Base-by-base conservation (phyloP, 2,329 filamentous ascomycete genomes). In the Xylaria sp. region DNA sequence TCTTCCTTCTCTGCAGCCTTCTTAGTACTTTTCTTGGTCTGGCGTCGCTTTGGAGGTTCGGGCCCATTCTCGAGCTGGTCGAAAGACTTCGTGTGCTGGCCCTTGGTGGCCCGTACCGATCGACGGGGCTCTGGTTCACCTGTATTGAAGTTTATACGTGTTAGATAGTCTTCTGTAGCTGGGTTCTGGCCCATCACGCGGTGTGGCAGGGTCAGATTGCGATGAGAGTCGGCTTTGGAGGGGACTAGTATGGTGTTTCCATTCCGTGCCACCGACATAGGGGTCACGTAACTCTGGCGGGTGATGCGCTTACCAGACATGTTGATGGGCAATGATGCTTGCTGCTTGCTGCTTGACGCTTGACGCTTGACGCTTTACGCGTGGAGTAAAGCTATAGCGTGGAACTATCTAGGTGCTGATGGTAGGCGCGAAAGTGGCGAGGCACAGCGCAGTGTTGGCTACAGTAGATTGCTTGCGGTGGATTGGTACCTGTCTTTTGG, bases 81-180 rank as follows among this genome's bases (percentile, higher is more conserved):
- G 75, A 93, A 91, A 73, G 92, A 92, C 81, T 97, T 97, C 29
- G 90, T 91, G 81, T 98, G 94, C 77, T 98, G 94, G 79, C 96
- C 96, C 79, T 99, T 99, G 72, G 96, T 99, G 76, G 95, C 94
- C 77, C 96, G 92, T 73, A 96, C 94, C 51, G 96, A 99, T 79
- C 96, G 93, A 80, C 96, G 92, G 68, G 94, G 93, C 87, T 98
- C 95, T 67, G 83, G 80, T 81, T 89, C 86, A 79, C 80, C 80
- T 81, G 75, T 57, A 60, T 32, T 55, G 32, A 44, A 62, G 32
- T 25, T 21, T 23, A 65, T 65, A 51, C 55, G 37, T 71, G 73
- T 79, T 77, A 78, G 75, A 75, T 35, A 61, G 60, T 48, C 50
- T 25, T 50, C 32, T 53, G 40, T 32, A 37, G 5, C 18, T 50